Percentiles rank a stretch among this genome's conserved stretches.
Conservation (phyloP, 495 filamentous ascomycete species). For the Neurospora sp. region DNA sequence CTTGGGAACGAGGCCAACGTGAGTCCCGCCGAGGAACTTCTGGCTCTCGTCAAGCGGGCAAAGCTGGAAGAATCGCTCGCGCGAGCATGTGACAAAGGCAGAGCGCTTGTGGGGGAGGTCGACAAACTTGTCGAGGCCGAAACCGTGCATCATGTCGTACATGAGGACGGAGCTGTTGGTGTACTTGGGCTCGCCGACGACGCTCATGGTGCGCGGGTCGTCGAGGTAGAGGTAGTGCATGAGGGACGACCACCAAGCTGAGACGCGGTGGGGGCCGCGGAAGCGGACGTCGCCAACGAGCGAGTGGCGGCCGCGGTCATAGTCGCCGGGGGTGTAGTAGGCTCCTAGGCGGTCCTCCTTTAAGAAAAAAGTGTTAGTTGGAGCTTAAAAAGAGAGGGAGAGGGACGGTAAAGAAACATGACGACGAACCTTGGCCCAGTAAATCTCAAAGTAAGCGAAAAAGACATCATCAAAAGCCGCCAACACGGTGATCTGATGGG, state of each 20-base stretch:
- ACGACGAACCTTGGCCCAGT: slow-evolving; percentile 59
- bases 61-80: slow-evolving; percentile 60
- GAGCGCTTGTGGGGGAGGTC: slow-evolving; percentile 58
- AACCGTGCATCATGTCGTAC: slow-evolving; percentile 57
- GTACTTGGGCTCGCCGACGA: slow-evolving; percentile 57
- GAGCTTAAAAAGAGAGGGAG: too few relatives aligned
- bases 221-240: slow-evolving; percentile 66
- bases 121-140: slow-evolving; percentile 54
- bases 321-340: slow-evolving; percentile 52
- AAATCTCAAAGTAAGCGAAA: slow-evolving; percentile 62
- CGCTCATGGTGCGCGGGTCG: slow-evolving; percentile 50
- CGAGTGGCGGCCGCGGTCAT: slow-evolving; percentile 58
- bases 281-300: slow-evolving; percentile 54
- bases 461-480: slow-evolving; percentile 49
- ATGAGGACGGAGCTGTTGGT: slow-evolving; percentile 50
- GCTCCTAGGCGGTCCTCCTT: slow-evolving; percentile 59
- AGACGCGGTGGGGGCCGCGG: slow-evolving; percentile 55
- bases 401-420: too few relatives aligned
- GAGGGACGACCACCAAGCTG: slow-evolving; percentile 56
- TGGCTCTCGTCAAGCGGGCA: slow-evolving; percentile 46
- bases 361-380: background rate
- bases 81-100: slow-evolving; percentile 47
- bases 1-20: slow-evolving; percentile 36
- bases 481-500: slow-evolving; percentile 51
- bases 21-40: slow-evolving; percentile 35